Evolutionary conservation across 2,329 filamentous ascomycete genomes (phyloP), one percentile per base, ranked within the genome.

Genomic region (Truncatella angustata): DNA sequence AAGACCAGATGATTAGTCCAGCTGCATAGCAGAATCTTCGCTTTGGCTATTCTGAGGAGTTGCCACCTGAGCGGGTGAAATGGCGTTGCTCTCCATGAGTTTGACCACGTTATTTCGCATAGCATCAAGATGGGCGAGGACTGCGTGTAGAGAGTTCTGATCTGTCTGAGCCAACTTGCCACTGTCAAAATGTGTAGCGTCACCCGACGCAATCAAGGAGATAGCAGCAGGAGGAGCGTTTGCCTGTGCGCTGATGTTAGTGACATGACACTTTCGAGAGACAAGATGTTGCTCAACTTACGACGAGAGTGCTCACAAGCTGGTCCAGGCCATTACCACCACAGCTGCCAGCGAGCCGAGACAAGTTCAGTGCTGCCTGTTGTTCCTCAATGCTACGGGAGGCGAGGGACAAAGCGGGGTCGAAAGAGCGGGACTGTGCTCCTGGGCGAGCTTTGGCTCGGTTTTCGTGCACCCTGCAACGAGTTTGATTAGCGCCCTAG

Each of bases 281-380:
- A 16, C 21, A 4, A 26, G n/a, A 24, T 6, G 12, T 12, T 9
- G 28, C 16, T 2, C 42, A 57, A 79, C 84, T 75, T 73, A 88
- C 85, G 57, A 88, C 74, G 57, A 90, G 74, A 49, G 81, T 76
- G 54, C 81, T 74, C 49, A 85, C 74, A 53, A 90, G 76, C 46
- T 73, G 73, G 52, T 77, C 71, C 46, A 85, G 64, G 28, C 74
- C 72, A 46, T 81, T 72, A 21, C 77, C 74, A 49, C 70, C n/a
- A n/a, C n/a, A n/a, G n/a, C n/a, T 69, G 56, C 77, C 74, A 50
- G 74, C 75, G 44, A 90, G 72, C 55, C 80, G 77, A 40, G 79
- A 74, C 28, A 91, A 74, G 54, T 82, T 84, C 54, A 90, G 75
- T 4, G 84, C 85, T 39, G 84, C 79, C 63, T 88, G 85, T 63